These are phyloP conservation scores for Malassezia restricta DNA, from an alignment of 1,284 basidiomycete genomes.

Conservation along the genomic window DNA sequence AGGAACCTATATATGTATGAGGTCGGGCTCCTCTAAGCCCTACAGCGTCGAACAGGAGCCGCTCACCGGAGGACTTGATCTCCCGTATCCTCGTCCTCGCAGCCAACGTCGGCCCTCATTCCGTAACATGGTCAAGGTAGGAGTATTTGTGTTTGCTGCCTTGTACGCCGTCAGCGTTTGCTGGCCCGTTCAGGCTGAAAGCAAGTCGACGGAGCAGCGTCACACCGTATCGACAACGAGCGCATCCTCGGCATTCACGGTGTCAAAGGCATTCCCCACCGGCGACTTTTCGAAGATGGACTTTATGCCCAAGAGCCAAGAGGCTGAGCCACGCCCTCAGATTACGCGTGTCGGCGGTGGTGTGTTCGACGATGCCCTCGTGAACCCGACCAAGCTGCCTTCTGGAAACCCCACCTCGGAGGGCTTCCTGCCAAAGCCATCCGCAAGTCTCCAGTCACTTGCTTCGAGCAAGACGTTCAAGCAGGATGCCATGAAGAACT, in stretches of 20 bases:
- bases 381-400: constrained; percentile 59
- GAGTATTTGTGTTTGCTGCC: background rate
- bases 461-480: constrained; percentile 50
- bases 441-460: constrained; percentile 21
- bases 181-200: constrained; percentile 6
- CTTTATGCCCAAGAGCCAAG: constrained; percentile 20
- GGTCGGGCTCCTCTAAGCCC: background rate
- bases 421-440: constrained; percentile 28
- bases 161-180: constrained; percentile 10
- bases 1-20: background rate
- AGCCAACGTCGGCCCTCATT: background rate
- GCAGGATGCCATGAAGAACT: constrained; percentile 27
- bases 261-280: constrained; percentile 38
- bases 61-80: background rate
- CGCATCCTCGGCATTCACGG: constrained; percentile 20
- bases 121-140: background rate
- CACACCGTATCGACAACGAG: background rate
- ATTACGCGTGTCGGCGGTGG: constrained; percentile 28
- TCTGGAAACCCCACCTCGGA: constrained; percentile 48
- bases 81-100: background rate
- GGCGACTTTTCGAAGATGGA: constrained; percentile 33
- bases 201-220: background rate
- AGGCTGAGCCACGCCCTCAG: constrained; percentile 27
- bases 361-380: constrained; percentile 50
- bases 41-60: constrained; percentile 1